Evolutionary conservation across 495 filamentous ascomycete species (phyloP).

Genomic region (Collariella sp.): DNA sequence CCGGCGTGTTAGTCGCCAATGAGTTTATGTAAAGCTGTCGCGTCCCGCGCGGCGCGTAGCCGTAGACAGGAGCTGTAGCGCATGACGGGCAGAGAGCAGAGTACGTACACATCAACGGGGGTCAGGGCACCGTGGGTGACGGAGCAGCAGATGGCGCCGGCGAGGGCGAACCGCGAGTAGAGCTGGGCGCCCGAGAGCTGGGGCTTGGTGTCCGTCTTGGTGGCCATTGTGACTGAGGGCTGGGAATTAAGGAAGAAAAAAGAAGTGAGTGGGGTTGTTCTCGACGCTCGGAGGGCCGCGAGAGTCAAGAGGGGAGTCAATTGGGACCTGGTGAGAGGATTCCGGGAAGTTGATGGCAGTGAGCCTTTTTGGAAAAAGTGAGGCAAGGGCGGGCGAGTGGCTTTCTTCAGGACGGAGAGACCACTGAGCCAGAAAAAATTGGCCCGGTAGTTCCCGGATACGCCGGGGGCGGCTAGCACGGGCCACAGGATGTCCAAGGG

Average conservation of each 20-base stretch:
- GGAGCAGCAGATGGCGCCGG: conserved; percentile 88
- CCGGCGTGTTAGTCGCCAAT: conserved; percentile 12
- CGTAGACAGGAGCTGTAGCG: conserved; percentile 1
- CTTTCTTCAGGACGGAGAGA: conserved; percentile 15
- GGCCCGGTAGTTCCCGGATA: conserved; percentile 27
- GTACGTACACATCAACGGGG: conserved; percentile 91
- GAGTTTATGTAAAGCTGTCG: not conserved
- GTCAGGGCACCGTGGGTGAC: conserved; percentile 89
- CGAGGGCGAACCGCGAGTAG: conserved; percentile 82
- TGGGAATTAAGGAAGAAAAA: conserved; percentile 8
- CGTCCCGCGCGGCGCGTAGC: not conserved
- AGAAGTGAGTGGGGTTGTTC: conserved; percentile 28
- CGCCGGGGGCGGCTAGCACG: conserved; percentile 10
- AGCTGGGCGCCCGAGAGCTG: conserved; percentile 46
- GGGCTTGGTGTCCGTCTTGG: conserved; percentile 32
- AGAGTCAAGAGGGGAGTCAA: conserved; percentile 23
- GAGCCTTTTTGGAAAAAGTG: conserved; percentile 28
- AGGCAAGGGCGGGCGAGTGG: conserved; percentile 8
- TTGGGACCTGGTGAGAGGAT: conserved; percentile 14
- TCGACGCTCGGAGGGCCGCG: conserved; percentile 15
- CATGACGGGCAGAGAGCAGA: not conserved
- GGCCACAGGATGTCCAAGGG: conserved; percentile 1
- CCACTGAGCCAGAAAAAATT: conserved; percentile 23
- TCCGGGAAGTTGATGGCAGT: conserved; percentile 16
- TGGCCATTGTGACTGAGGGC: conserved; percentile 18